Evolutionary conservation across 257 asterid species (phyloP).

Genomic region (Jacaranda copaia): DNA sequence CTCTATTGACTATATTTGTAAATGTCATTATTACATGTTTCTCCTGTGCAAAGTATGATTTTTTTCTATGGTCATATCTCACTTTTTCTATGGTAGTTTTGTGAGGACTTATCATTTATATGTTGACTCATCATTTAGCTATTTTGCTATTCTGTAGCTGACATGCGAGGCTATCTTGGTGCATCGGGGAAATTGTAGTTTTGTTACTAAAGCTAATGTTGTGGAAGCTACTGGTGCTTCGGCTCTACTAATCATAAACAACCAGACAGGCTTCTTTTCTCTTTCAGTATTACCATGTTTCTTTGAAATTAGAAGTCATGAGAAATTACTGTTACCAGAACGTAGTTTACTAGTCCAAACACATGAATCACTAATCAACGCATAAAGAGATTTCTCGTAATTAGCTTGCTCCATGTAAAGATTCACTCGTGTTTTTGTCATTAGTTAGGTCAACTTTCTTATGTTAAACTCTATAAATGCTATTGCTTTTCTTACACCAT

Average conservation of each 20-base stretch:
- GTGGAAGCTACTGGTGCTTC: conserved; percentile 85
- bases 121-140: conserved; percentile 6
- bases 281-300: not conserved
- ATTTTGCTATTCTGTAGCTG: conserved; percentile 44
- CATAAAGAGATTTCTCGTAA: not conserved
- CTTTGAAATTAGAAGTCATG: not conserved
- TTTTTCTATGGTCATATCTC: not conserved
- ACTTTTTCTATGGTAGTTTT: not conserved
- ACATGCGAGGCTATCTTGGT: conserved; percentile 76
- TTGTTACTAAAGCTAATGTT: conserved; percentile 70
- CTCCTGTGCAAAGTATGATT: too few relatives aligned
- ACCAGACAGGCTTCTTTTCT: conserved; percentile 63
- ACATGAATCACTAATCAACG: not conserved
- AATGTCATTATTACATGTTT: not conserved
- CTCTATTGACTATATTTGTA: conserved; percentile 6
- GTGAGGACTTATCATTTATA: too few relatives aligned
- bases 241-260: conserved; percentile 73
- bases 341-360: not conserved
- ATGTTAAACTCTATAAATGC: not conserved
- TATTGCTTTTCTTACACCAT: not conserved
- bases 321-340: not conserved
- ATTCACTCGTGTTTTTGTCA: not conserved
- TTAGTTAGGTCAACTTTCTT: not conserved
- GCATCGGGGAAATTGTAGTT: conserved; percentile 80
- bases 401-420: not conserved